Evolutionary conservation across 2,329 filamentous ascomycete genomes (phyloP).

Genomic region (Ceratocystis huliohia): DNA sequence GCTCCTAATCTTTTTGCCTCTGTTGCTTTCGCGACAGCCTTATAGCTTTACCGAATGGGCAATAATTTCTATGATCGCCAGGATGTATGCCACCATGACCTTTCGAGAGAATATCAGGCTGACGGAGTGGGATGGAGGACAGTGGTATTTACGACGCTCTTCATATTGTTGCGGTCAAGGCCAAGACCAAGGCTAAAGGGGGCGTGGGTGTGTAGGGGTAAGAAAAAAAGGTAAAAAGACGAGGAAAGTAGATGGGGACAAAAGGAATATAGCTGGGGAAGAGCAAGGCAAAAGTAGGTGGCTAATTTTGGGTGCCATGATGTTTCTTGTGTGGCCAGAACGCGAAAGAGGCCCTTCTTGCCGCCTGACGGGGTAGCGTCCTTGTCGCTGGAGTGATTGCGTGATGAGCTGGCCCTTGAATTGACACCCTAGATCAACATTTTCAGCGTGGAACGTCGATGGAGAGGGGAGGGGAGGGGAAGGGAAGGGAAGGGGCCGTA

Average conservation of each 20-base stretch:
- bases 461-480: not conserved
- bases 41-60: slow-evolving; percentile 3
- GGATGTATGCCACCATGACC: not conserved
- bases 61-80: slow-evolving; percentile 4
- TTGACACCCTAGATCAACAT: not conserved
- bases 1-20: slow-evolving; percentile 2
- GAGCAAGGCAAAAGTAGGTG: not conserved
- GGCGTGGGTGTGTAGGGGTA: not conserved
- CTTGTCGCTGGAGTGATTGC: not conserved
- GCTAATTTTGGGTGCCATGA: not conserved
- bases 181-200: not conserved
- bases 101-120: not conserved
- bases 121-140: not conserved
- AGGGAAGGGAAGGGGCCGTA: not conserved
- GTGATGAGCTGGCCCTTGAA: not conserved
- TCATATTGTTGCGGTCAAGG: not conserved
- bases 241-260: too few species aligned
- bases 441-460: not conserved
- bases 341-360: not conserved
- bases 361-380: not conserved
- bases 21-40: slow-evolving; percentile 7
- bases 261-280: not conserved
- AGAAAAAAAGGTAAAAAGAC: not conserved
- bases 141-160: not conserved
- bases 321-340: not conserved